Percentiles rank a stretch among this genome's conserved stretches.
phyloP scores from a whole-genome alignment of 345 rosid species.

The Hibiscus tridactylites region DNA sequence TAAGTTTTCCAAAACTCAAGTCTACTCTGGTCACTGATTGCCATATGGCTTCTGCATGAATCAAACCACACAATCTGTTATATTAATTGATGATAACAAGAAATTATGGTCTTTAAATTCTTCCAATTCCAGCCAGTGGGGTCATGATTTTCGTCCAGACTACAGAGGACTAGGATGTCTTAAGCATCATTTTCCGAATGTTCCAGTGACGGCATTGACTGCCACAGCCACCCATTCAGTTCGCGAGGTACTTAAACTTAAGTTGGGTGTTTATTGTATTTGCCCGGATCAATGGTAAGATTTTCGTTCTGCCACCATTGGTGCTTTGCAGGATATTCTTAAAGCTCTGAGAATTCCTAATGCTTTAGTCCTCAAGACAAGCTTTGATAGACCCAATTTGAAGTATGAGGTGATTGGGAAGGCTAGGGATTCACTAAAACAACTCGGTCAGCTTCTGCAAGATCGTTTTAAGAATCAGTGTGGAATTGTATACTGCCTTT shows the following conservation, averaged over 20 bases:
- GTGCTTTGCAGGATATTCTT: slow-evolving; percentile 61
- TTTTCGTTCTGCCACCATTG: neutral
- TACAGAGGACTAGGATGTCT: slow-evolving; percentile 75
- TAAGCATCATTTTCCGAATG: slow-evolving; percentile 62
- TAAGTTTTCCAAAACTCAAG: neutral
- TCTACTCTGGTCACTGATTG: neutral
- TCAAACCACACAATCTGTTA: neutral
- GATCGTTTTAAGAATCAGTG: slow-evolving; percentile 64
- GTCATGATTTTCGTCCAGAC: slow-evolving; percentile 95
- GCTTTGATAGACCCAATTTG: slow-evolving; percentile 89
- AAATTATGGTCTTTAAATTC: slow-evolving; percentile 6
- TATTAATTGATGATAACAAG: neutral
- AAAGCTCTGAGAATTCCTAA: slow-evolving; percentile 60
- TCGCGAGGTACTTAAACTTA: slow-evolving; percentile 41
- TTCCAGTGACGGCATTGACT: slow-evolving; percentile 79
- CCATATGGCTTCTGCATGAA: neutral
- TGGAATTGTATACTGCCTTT: slow-evolving; percentile 82
- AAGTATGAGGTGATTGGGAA: slow-evolving; percentile 78
- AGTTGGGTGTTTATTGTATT: neutral
- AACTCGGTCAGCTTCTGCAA: slow-evolving; percentile 62
- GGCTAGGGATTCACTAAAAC: slow-evolving; percentile 67
- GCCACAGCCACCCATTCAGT: slow-evolving; percentile 80
- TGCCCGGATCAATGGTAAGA: neutral
- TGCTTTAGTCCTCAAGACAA: slow-evolving; percentile 75
- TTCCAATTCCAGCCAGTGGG: slow-evolving; percentile 69